A percentile compares a stretch with the other conserved stretches of the same genome.
These are phyloP conservation scores for Neurospora africana DNA, from an alignment of 495 filamentous ascomycete genomes.

Conservation along the genomic window DNA sequence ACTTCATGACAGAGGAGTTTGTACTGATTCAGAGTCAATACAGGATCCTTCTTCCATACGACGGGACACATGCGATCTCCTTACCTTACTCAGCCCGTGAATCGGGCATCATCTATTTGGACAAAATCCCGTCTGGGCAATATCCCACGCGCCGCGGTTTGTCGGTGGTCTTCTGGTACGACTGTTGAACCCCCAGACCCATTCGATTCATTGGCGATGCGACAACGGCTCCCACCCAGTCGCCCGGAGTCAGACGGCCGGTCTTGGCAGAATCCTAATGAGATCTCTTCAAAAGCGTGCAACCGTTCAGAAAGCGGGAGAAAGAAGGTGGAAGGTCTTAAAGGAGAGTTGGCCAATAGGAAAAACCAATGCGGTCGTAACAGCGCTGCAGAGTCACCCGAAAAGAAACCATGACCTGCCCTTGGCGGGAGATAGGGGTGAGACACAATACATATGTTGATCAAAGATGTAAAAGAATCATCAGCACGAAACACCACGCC, in stretches of 20 bases:
- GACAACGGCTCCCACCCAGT: neutral
- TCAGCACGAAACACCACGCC: conserved; percentile 26
- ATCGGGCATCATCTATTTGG: neutral
- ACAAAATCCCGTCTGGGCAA: neutral
- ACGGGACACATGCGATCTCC: neutral
- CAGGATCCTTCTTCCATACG: neutral
- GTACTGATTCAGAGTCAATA: neutral
- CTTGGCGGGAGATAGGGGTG: neutral
- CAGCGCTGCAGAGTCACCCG: neutral
- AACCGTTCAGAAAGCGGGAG: neutral
- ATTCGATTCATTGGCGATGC: neutral
- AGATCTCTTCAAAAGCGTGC: neutral
- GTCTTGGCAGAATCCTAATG: neutral
- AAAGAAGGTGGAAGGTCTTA: neutral
- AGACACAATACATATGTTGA: neutral
- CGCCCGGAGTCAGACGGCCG: neutral
- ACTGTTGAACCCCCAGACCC: neutral
- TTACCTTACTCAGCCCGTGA: neutral
- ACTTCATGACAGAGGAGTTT: neutral
- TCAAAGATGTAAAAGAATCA: conserved; percentile 32
- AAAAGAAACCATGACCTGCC: neutral
- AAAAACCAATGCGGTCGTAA: neutral
- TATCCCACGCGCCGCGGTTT: neutral
- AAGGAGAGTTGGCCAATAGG: neutral
- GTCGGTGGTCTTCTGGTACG: neutral